Percentiles rank a stretch among this genome's conserved stretches.
Evolutionary conservation across 805 yeast species (phyloP).

Genomic region (Pichia cabralensis): DNA sequence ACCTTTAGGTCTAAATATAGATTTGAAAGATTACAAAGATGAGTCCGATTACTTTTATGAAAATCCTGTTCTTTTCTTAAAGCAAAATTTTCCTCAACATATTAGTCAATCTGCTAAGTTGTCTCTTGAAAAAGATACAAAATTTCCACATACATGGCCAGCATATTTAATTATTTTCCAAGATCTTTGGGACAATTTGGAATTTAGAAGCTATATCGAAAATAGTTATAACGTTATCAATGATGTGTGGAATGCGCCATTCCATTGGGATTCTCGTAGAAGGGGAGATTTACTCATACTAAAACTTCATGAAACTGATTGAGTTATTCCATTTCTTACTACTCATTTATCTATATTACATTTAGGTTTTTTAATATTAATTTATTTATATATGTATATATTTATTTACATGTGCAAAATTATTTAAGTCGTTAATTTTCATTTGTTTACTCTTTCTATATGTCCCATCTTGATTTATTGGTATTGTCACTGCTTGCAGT

Average conservation of each 20-base stretch:
- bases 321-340: background rate
- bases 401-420: background rate
- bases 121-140: background rate
- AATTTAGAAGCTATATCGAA: background rate
- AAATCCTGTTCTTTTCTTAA: slow-evolving; percentile 50
- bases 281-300: slow-evolving; percentile 7
- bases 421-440: too few relatives aligned
- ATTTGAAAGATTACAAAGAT: slow-evolving; percentile 45
- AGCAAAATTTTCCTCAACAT: slow-evolving; percentile 36
- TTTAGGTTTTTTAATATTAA: too few relatives aligned
- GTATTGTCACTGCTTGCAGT: background rate
- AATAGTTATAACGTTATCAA: slow-evolving; percentile 3
- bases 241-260: slow-evolving; percentile 6
- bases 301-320: background rate
- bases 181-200: slow-evolving; percentile 20
- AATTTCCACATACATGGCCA: slow-evolving; percentile 51
- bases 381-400: background rate
- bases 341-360: too few relatives aligned
- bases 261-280: slow-evolving; percentile 12
- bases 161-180: slow-evolving; percentile 65
- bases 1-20: slow-evolving; percentile 42
- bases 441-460: too few relatives aligned
- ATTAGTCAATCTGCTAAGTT: too few relatives aligned
- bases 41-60: slow-evolving; percentile 81
- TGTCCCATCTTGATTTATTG: slow-evolving; percentile 10